These are phyloP conservation scores for Blastobotrys aristatus DNA, from an alignment of 1,139 yeast species.

Conservation along the genomic window DNA sequence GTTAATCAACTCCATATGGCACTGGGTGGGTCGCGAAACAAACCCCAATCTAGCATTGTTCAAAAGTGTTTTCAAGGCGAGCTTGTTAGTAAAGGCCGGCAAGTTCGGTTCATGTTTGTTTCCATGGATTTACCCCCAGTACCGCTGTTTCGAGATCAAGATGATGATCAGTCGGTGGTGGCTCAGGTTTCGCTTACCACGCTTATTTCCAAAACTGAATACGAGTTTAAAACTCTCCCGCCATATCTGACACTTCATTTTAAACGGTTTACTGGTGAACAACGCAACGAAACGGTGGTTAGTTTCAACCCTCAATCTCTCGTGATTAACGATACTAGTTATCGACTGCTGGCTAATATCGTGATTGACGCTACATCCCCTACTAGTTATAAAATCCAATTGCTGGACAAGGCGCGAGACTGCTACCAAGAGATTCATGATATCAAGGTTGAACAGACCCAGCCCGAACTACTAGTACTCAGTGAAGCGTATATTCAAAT, in stretches of 20 bases:
- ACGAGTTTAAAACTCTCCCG: constrained; percentile 46
- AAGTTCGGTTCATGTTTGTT: constrained; percentile 52
- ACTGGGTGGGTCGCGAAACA: constrained; percentile 32
- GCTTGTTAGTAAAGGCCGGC: constrained; percentile 27
- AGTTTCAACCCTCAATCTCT: constrained; percentile 47
- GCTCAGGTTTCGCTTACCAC: constrained; percentile 50
- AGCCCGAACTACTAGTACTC: constrained; percentile 56
- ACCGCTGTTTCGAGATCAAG: constrained; percentile 47
- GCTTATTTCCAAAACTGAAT: constrained; percentile 38
- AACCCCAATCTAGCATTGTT: constrained; percentile 28
- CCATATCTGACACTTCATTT: constrained; percentile 50
- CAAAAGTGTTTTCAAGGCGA: constrained; percentile 50
- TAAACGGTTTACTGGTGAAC: constrained; percentile 46
- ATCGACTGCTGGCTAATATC: constrained; percentile 49
- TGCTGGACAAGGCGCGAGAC: constrained; percentile 40
- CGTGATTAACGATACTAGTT: constrained; percentile 40
- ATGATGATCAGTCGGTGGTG: constrained; percentile 37
- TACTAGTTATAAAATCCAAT: constrained; percentile 48
- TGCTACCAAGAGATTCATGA: constrained; percentile 60
- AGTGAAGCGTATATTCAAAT: constrained; percentile 62
- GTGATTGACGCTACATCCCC: constrained; percentile 33
- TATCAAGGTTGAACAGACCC: constrained; percentile 43
- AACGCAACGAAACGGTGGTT: constrained; percentile 60
- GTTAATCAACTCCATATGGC: constrained; percentile 45
- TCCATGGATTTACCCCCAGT: constrained; percentile 54